Evolutionary conservation across 2,329 filamentous ascomycete species (phyloP).

Genomic region (Colletotrichum graminicola): DNA sequence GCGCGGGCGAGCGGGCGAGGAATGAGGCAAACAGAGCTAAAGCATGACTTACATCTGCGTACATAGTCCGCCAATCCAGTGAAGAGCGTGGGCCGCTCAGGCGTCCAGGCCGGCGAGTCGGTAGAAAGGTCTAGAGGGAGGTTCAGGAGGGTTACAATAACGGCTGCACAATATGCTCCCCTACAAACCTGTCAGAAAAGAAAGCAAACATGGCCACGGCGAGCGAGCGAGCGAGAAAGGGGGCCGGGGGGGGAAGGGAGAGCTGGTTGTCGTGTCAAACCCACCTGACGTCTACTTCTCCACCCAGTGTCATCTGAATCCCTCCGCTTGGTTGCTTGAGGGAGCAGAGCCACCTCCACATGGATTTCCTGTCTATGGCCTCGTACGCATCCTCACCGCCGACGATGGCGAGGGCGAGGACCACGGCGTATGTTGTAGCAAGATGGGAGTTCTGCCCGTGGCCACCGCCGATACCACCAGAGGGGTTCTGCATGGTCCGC

Average conservation of each 20-base stretch:
- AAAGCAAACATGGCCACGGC: background rate
- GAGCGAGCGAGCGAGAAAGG: slow-evolving; percentile 2
- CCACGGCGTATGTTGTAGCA: slow-evolving; percentile 87
- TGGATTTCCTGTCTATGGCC: slow-evolving; percentile 81
- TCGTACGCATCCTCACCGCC: slow-evolving; percentile 80
- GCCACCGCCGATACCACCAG: slow-evolving; percentile 93
- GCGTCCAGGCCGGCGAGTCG: slow-evolving; percentile 75
- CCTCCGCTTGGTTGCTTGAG: slow-evolving; percentile 90
- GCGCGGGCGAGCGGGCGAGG: background rate
- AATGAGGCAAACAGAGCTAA: slow-evolving; percentile 36
- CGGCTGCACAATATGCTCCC: slow-evolving; percentile 91
- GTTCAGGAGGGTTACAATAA: slow-evolving; percentile 85
- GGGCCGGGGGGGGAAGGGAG: background rate
- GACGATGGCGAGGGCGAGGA: slow-evolving; percentile 83
- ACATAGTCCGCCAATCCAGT: slow-evolving; percentile 85
- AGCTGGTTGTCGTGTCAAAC: slow-evolving; percentile 44
- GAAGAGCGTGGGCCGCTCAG: slow-evolving; percentile 74
- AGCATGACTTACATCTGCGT: slow-evolving; percentile 73
- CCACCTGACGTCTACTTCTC: slow-evolving; percentile 92
- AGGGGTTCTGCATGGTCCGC: slow-evolving; percentile 81
- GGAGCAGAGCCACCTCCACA: slow-evolving; percentile 91
- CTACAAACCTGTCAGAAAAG: slow-evolving; percentile 57
- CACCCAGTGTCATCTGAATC: slow-evolving; percentile 88
- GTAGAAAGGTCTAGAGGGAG: slow-evolving; percentile 83
- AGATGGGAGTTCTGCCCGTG: slow-evolving; percentile 90